Base-by-base conservation (phyloP, 78 protist species). In the Dictyostelium brefeldianum region DNA sequence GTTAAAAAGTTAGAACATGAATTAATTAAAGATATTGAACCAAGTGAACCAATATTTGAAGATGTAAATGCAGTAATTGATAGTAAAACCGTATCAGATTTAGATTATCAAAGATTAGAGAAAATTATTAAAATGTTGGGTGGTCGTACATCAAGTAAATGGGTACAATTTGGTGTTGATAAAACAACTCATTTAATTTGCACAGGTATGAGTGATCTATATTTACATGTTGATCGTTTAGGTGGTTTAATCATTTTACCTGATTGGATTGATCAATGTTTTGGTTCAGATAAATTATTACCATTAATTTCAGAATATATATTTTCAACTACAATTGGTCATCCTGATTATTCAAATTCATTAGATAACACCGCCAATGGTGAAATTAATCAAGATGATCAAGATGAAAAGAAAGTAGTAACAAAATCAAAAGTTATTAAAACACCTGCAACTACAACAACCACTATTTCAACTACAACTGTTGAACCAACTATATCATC, bases 141-240 rank as follows among this genome's bases (percentile, higher is more conserved):
- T 47, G 91, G 91, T 18, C 18, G 27, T 18, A 56, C 77, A 2
- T 56, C 93, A 8, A 29, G 59, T 3, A 47, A 67, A 47, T 77
- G 83, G 83, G 14, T 27, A 15, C 62, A 74, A 20, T 1, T 62
- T 36, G 93, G 93, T 12, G 22, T 56, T 1, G 36, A 41, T 11
- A 41, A 87, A 56, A 87, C 93, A 14, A 87, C 93, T 8, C 93
- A 87, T 77, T 48, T 87, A 5, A 77, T 87, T 65, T 87, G 93
- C 20, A 31, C 15, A 29, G 80, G 67, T 5, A 43, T 64, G 31
- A 50, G 81, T 29, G 81, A 50, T n/a, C 56, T 75, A 0, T 90
- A 36, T 46, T 65, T 57, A n/a, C 95, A 90, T 69, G 85, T 90
- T 4, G 85, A 78, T 67, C 43, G 90, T 31, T 31, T 90, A 14